phyloP scores from a whole-genome alignment of 2,329 filamentous ascomycete species.

The Aspergillus sp. region DNA sequence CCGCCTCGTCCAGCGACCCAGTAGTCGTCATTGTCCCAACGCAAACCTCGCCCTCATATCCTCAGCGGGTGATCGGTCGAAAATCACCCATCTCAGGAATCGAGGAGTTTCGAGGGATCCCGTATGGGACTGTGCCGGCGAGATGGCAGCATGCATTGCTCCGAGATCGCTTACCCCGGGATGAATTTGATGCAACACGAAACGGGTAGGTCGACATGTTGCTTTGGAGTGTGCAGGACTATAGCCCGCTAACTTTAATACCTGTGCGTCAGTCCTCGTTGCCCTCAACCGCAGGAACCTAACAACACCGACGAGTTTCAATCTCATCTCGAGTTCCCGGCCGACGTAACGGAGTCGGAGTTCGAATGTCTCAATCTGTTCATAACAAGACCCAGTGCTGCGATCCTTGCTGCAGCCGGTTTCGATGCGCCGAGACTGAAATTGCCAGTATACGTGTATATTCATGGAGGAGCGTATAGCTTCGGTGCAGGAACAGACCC shows the following conservation, averaged over 20 bases:
- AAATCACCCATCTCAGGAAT: background rate
- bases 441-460: slow-evolving; percentile 3
- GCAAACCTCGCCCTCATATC: background rate
- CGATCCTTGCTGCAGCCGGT: background rate
- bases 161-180: slow-evolving; percentile 3
- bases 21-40: background rate
- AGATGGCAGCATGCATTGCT: slow-evolving; percentile 6
- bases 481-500: slow-evolving; percentile 6
- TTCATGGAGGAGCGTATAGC: slow-evolving; percentile 4
- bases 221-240: no score
- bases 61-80: background rate
- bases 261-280: background rate
- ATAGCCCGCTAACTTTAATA: background rate
- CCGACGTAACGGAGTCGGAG: background rate
- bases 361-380: slow-evolving; percentile 7
- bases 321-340: background rate
- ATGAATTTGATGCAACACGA: background rate
- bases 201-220: background rate
- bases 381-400: background rate
- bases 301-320: slow-evolving; percentile 2
- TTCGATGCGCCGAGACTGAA: background rate
- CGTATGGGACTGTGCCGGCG: slow-evolving; percentile 2
- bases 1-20: background rate
- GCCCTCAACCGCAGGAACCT: slow-evolving; percentile 5
- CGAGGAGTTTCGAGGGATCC: slow-evolving; percentile 7